Evolutionary conservation across 495 filamentous ascomycete species (phyloP), one percentile per base, ranked within the genome.

Genomic region (Aspergillus avenaceus): DNA sequence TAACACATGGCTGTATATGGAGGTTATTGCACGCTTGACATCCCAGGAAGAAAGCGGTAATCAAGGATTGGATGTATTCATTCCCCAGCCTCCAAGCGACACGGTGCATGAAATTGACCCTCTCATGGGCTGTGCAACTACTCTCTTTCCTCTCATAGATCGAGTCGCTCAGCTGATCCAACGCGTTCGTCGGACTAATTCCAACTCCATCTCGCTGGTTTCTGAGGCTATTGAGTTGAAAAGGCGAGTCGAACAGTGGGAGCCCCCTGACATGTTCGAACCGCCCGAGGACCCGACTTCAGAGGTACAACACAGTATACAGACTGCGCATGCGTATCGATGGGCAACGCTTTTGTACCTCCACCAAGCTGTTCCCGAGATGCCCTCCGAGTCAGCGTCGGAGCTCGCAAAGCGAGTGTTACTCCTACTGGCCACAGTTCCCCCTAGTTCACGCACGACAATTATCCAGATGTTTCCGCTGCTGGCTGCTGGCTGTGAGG

Each of bases 1-100:
- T 62, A 90, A 88, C 61, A 84, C 85, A 8, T 90, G 83, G 82
- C 74, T 90, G 14, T 91, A 90, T 56, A 87, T 90, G 82, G 86
- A 91, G 65, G 87, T 90, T 28, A 84, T 91, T 51, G 83, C 87
- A 18, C 81, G 85, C 9, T 65, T 91, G 26, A 90, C 87, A 0
- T 84, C 85, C 12, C 67, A 83, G 18, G 81, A 82, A 46, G 78
- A 80, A 4, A 79, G 82, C 16, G 78, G 81, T 1, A 65, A 69
- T 12, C 74, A 73, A 46, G 72, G 79, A 46, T 70, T 84, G 45
- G 80, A 85, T 37, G 57, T 51, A 45, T 78, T 53, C 38, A 45
- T 65, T 45, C 54, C 70, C 59, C 45, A 66, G 32, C 54, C 67
- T 14, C 76, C 77, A 3, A 50, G 70, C 21, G 63, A 66, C 47